Conservation (phyloP, 305 asterid genomes). For the Fraxinus xanthoxyloides region DNA sequence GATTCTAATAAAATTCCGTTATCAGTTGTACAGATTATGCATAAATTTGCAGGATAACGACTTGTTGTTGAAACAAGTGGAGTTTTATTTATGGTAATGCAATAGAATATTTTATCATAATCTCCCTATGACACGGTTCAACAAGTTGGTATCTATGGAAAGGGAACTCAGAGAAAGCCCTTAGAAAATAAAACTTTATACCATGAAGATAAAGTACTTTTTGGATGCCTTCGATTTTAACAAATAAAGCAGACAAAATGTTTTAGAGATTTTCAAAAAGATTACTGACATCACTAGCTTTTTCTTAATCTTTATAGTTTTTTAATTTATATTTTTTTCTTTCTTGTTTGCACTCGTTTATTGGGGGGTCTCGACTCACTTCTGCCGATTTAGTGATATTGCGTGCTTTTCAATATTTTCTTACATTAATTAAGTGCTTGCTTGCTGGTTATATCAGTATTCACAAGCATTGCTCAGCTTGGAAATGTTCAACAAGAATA, state of each 20-base stretch:
- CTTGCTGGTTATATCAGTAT: background rate
- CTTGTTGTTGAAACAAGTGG: too few relatives aligned
- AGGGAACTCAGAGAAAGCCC: too few relatives aligned
- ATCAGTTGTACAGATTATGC: background rate
- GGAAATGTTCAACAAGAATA: background rate
- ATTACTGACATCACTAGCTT: too few relatives aligned
- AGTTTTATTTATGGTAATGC: background rate
- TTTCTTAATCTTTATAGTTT: too few relatives aligned
- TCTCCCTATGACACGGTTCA: background rate
- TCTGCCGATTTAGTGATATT: background rate
- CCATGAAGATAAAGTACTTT: too few relatives aligned
- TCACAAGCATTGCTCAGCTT: background rate
- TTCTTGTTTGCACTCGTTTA: background rate
- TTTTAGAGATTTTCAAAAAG: too few relatives aligned
- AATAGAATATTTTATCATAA: background rate
- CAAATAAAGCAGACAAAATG: too few relatives aligned
- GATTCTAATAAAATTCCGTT: background rate
- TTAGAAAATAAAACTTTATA: too few relatives aligned
- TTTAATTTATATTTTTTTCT: background rate
- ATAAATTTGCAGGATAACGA: background rate
- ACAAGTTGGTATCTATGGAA: too few relatives aligned
- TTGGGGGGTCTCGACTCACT: background rate
- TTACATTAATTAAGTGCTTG: background rate
- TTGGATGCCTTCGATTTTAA: too few relatives aligned
- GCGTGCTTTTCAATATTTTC: background rate